These are phyloP conservation scores for Paracoccidioides lutzii DNA, from an alignment of 2,329 filamentous ascomycete genomes.

Conservation along the genomic window DNA sequence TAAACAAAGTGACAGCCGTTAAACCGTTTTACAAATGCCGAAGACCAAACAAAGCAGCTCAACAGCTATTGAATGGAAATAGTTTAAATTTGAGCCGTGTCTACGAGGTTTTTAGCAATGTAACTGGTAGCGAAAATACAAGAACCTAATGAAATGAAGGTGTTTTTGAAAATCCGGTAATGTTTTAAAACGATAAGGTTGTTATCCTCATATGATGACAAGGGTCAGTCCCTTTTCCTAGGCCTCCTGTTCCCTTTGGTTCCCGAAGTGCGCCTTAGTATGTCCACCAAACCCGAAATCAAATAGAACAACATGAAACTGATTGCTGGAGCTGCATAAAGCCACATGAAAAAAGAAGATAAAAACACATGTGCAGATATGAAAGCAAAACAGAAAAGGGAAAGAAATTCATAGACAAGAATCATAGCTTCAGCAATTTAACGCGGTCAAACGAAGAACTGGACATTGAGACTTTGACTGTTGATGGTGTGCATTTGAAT, in stretches of 20 bases:
- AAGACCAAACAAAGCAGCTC: background rate
- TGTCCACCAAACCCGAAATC: background rate
- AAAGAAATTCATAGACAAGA: background rate
- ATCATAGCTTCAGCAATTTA: background rate
- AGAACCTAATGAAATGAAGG: background rate
- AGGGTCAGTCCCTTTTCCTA: background rate
- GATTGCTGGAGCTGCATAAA: background rate
- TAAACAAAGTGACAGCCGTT: background rate
- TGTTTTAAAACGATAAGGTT: background rate
- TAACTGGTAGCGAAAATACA: background rate
- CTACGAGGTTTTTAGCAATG: background rate
- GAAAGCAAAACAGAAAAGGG: background rate
- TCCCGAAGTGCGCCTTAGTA: constrained; percentile 3
- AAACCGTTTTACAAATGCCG: background rate
- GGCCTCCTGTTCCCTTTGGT: background rate
- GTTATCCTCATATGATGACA: background rate
- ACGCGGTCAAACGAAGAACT: background rate
- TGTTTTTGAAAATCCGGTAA: background rate
- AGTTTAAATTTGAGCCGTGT: background rate
- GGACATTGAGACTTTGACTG: background rate
- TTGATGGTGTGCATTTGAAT: background rate
- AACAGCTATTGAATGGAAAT: background rate
- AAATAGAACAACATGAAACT: background rate
- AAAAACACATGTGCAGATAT: no score
- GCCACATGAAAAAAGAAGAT: background rate